Percentiles rank a stretch among this genome's conserved stretches.
Conservation (phyloP, 2,329 filamentous ascomycete genomes). For the Sarocladium kiliense region DNA sequence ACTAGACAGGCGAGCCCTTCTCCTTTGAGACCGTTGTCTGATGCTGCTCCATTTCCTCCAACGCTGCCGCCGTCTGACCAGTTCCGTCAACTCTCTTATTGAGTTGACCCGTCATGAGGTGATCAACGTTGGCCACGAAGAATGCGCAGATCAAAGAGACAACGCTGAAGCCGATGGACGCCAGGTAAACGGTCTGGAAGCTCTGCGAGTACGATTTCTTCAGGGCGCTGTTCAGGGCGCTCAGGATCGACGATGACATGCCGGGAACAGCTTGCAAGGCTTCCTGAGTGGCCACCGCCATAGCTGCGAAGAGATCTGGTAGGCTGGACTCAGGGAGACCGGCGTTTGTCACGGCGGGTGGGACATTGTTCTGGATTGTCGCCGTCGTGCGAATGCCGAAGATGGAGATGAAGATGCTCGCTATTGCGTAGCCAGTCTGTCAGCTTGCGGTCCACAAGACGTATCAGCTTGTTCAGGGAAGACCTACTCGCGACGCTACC, state of each 20-base stretch:
- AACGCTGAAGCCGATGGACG: not conserved
- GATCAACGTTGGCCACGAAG: not conserved
- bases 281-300: not conserved
- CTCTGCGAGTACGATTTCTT: not conserved
- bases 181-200: not conserved
- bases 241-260: not conserved
- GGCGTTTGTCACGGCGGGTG: not conserved
- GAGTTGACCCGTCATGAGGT: not conserved
- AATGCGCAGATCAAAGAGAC: not conserved
- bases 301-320: not conserved
- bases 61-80: not conserved
- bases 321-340: not conserved
- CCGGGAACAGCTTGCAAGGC: not conserved
- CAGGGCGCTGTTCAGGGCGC: not conserved
- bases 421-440: not conserved
- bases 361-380: not conserved
- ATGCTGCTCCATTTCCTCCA: not conserved
- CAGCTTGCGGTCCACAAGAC: not conserved
- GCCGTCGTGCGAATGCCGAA: not conserved
- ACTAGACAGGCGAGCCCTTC: not conserved
- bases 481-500: not conserved
- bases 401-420: not conserved
- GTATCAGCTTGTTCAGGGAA: not conserved
- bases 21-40: not conserved
- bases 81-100: not conserved